Percentiles rank a stretch among this genome's conserved stretches.
Evolutionary conservation across 305 asterid genomes (phyloP).

Genomic region (Solanum hybrid): DNA sequence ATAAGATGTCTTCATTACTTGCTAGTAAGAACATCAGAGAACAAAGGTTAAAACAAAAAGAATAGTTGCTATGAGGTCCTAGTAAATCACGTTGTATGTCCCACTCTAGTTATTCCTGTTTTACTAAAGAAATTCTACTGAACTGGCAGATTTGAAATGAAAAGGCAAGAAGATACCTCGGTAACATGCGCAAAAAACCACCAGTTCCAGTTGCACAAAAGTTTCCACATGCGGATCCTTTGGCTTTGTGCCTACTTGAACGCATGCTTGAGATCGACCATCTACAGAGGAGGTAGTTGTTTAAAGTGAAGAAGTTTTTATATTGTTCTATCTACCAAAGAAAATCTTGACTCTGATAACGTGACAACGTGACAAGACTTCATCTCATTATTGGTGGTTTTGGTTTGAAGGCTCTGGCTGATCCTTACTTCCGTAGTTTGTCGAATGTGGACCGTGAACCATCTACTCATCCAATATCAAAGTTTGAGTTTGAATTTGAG

Average conservation of each 20-base stretch:
- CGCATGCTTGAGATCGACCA: slow-evolving; percentile 68
- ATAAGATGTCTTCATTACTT: background rate
- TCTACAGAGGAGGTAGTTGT: slow-evolving; percentile 56
- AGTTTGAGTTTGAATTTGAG: slow-evolving; percentile 76
- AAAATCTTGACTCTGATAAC: background rate
- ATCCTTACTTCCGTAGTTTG: slow-evolving; percentile 64
- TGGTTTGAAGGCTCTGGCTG: slow-evolving; percentile 47
- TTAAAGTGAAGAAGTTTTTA: background rate
- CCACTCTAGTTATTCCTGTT: background rate
- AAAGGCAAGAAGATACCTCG: slow-evolving; percentile 76
- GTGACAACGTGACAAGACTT: background rate
- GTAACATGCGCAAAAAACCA: slow-evolving; percentile 59
- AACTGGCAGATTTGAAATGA: slow-evolving; percentile 76
- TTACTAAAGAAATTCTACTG: background rate
- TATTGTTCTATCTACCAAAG: background rate
- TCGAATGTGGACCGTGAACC: slow-evolving; percentile 66
- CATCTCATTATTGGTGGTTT: background rate
- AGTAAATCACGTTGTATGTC: background rate
- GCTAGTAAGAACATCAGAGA: background rate
- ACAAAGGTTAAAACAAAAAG: background rate
- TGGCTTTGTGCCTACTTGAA: slow-evolving; percentile 56
- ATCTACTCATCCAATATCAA: slow-evolving; percentile 59
- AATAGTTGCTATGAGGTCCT: background rate
- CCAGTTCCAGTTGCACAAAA: slow-evolving; percentile 52
- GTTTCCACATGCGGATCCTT: slow-evolving; percentile 46